Percentiles rank a stretch among this genome's conserved stretches.
phyloP scores from a whole-genome alignment of 257 asterid species.

The Paraleonurus japonicus region DNA sequence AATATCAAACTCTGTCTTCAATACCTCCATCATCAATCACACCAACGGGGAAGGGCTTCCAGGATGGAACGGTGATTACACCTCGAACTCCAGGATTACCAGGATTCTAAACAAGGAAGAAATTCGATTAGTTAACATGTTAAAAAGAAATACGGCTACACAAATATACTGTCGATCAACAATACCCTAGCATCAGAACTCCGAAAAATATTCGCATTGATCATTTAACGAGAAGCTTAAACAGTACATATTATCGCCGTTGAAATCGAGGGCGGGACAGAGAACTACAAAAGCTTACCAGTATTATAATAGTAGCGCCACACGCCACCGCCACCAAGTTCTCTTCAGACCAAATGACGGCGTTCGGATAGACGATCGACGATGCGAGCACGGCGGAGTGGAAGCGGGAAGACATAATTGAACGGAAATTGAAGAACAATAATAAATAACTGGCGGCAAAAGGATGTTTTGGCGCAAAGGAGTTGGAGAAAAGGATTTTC shows the following conservation, averaged over 20 bases:
- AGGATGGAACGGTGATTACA: conserved; percentile 48
- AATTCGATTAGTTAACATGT: neutral
- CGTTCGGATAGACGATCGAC: conserved; percentile 64
- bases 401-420: conserved; percentile 58
- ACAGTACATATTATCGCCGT: neutral
- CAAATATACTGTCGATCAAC: neutral
- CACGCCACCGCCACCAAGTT: conserved; percentile 85
- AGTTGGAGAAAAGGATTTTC: neutral
- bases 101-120: conserved; percentile 36
- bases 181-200: neutral
- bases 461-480: conserved; percentile 12
- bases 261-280: neutral
- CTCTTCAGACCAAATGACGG: conserved; percentile 89
- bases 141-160: neutral
- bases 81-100: conserved; percentile 71
- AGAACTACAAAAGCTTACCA: conserved; percentile 42
- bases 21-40: conserved; percentile 62
- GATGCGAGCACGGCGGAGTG: conserved; percentile 60
- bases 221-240: neutral
- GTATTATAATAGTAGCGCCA: conserved; percentile 53
- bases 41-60: conserved; percentile 78
- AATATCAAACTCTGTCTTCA: neutral
- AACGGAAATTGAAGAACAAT: neutral
- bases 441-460: conserved; percentile 16
- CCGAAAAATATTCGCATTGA: neutral